These are phyloP conservation scores for Suillus plorans DNA, from an alignment of 768 basidiomycete species.

Conservation along the genomic window DNA sequence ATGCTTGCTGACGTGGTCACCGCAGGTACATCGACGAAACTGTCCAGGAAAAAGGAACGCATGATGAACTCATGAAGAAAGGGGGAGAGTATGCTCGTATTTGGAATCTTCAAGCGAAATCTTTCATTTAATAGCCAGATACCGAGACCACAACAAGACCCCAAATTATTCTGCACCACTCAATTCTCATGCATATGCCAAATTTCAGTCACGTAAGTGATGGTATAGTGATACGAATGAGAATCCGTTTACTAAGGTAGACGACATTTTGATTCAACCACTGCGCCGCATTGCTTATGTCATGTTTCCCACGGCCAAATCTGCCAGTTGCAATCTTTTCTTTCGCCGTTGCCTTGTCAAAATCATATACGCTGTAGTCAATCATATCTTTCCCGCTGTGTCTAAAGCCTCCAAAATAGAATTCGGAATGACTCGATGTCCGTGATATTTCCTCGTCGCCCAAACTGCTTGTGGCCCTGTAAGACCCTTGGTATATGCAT, in stretches of 20 bases:
- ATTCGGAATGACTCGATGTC: too few species aligned
- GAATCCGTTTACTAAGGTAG: background rate
- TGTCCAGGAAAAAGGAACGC: constrained; percentile 66
- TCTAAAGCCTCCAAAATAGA: too few species aligned
- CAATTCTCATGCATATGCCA: background rate
- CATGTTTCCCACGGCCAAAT: too few species aligned
- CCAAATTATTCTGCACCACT: background rate
- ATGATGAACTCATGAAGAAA: constrained; percentile 51
- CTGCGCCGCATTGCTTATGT: too few species aligned
- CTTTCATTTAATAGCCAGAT: constrained; percentile 44
- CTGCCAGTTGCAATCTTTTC: too few species aligned
- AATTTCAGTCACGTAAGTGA: background rate
- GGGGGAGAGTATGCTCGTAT: constrained; percentile 70
- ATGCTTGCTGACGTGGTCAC: background rate
- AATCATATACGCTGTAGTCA: too few species aligned
- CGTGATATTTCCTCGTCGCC: too few species aligned
- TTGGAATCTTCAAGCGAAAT: constrained; percentile 72
- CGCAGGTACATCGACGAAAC: constrained; percentile 69
- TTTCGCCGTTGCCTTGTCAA: too few species aligned
- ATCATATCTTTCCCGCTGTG: too few species aligned
- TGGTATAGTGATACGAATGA: background rate
- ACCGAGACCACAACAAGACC: background rate
- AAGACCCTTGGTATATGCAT: too few species aligned
- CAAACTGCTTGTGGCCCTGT: too few species aligned
- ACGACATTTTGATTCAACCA: too few species aligned